Percentiles rank a stretch among this genome's conserved stretches.
Evolutionary conservation across 2,329 filamentous ascomycete genomes (phyloP).

Genomic region (Ophiosphaerella herpotricha): DNA sequence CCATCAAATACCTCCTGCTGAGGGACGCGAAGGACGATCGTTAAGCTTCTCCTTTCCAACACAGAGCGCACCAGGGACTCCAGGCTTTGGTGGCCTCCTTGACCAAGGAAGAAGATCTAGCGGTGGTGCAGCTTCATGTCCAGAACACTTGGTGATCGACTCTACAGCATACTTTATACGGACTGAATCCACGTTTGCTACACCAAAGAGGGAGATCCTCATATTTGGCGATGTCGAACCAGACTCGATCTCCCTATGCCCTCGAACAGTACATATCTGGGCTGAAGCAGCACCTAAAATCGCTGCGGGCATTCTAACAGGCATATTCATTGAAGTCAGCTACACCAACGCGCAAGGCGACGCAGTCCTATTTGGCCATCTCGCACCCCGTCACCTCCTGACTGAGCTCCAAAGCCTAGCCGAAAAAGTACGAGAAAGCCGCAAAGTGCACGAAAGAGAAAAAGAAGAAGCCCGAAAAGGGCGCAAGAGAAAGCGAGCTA

Average conservation of each 20-base stretch:
- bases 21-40: conserved; percentile 35
- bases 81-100: conserved; percentile 24
- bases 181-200: conserved; percentile 57
- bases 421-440: conserved; percentile 65
- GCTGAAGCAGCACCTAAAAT: conserved; percentile 86
- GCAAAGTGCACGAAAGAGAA: conserved; percentile 39
- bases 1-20: conserved; percentile 18
- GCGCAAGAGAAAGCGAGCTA: conserved; percentile 68
- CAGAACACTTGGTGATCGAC: conserved; percentile 71
- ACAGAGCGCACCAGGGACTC: conserved; percentile 44
- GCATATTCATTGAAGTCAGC: conserved; percentile 94
- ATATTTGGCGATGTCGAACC: conserved; percentile 97
- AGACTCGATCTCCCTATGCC: conserved; percentile 79
- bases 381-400: conserved; percentile 81
- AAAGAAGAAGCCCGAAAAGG: conserved; percentile 49
- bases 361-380: conserved; percentile 81
- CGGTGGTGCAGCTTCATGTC: conserved; percentile 18
- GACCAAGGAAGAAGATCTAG: conserved; percentile 26
- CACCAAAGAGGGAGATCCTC: conserved; percentile 68
- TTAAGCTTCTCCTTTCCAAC: conserved; percentile 42
- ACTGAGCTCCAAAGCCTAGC: conserved; percentile 77
- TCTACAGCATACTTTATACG: conserved; percentile 94
- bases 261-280: conserved; percentile 85
- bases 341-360: conserved; percentile 82
- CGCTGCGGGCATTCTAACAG: conserved; percentile 69